Evolutionary conservation across 306 rosid species (phyloP), one percentile per base, ranked within the genome.

Genomic region (Delonix regia): DNA sequence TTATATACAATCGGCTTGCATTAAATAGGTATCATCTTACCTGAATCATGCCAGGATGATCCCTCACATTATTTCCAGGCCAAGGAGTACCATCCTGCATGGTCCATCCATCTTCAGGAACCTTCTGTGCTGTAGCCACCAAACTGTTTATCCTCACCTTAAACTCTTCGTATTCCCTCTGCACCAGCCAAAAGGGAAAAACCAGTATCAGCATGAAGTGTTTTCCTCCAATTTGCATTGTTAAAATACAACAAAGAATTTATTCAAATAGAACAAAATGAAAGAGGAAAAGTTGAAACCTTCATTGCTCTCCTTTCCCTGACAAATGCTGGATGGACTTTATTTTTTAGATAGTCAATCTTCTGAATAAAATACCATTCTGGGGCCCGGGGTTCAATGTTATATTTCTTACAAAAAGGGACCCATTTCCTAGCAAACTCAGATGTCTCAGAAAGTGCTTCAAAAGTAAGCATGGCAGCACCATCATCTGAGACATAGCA

Each of bases 1-100:
- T 49, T 6, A 30, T 49, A n/a, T n/a, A n/a, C n/a, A n/a, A 38
- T 45, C 22, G 59, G 55, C 14, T 19, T 48, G 57, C 27, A 6
- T 15, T 34, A 10, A 22, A 13, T 51, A 24, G 77, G 64, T 62
- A 79, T 42, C 60, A 70, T 24, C 78, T 73, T 78, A 92, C 95
- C 89, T 92, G 97, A 86, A 92, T 92, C 97, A 92, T 92, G 84
- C 97, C 95, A 56, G 97, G 97, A 84, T 92, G 97, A 75, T 92
- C 95, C 60, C 97, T 85, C 15, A 90, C 93, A 76, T 88, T 79
- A 83, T 90, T 92, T 71, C 97, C 95, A 7, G 93, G 97, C 97
- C 97, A 92, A 4, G 90, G 95, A 48, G 93, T 88, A 69, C 95
- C 97, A 75, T 92, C 97, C 77, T 90, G 93, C 97, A 92, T 90